These are phyloP conservation scores for Fusarium hostae DNA, from an alignment of 2,329 filamentous ascomycete genomes.

Conservation along the genomic window DNA sequence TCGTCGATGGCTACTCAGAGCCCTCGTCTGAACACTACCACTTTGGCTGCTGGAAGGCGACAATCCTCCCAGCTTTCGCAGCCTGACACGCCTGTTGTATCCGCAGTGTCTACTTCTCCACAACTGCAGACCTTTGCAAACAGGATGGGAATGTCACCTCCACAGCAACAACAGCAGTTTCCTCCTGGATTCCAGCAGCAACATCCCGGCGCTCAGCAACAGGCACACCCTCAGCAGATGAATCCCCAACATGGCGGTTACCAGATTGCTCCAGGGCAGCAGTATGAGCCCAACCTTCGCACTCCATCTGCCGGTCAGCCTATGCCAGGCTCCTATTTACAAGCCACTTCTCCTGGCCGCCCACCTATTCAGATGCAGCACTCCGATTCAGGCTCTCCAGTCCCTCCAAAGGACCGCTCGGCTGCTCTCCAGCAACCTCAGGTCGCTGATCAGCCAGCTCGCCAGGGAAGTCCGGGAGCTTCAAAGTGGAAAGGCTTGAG, in stretches of 20 bases:
- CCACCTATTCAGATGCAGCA: conserved; percentile 34
- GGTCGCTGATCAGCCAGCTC: conserved; percentile 15
- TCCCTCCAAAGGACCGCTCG: conserved; percentile 27
- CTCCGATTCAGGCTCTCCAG: conserved; percentile 6
- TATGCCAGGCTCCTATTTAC: conserved; percentile 17
- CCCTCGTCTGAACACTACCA: conserved; percentile 34
- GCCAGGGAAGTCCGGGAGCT: conserved; percentile 36
- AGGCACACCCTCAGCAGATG: neutral
- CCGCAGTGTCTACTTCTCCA: conserved; percentile 26
- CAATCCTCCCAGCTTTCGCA: conserved; percentile 32
- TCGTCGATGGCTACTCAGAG: conserved; percentile 43
- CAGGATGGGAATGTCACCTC: conserved; percentile 23
- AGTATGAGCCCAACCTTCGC: conserved; percentile 18
- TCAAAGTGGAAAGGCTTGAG: conserved; percentile 51
- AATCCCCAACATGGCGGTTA: conserved; percentile 15
- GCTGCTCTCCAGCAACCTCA: conserved; percentile 12
- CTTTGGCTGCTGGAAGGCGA: conserved; percentile 12
- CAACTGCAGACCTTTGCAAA: conserved; percentile 25
- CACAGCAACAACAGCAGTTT: conserved; percentile 28
- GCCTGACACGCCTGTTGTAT: conserved; percentile 21
- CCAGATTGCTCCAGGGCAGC: conserved; percentile 28
- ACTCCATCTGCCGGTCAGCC: conserved; percentile 11
- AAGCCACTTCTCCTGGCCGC: conserved; percentile 22
- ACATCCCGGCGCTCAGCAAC: neutral
- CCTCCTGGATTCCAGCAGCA: conserved; percentile 22